A percentile compares a stretch with the other conserved stretches of the same genome.
These are phyloP conservation scores for Ocimum tenuiflorum DNA, from an alignment of 257 asterid genomes.

Conservation along the genomic window DNA sequence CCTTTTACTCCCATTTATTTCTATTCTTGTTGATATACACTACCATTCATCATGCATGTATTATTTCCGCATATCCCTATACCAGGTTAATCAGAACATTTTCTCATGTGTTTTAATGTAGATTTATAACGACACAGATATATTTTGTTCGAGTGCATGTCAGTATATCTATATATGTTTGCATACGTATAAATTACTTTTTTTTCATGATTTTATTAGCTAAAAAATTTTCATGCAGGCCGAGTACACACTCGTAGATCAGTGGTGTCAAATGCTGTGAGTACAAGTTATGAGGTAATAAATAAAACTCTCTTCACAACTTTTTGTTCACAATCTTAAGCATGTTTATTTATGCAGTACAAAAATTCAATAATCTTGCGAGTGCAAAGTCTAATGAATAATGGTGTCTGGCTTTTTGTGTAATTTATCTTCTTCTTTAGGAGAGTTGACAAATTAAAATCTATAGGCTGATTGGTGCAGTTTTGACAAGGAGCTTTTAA, in stretches of 20 bases:
- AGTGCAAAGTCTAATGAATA: neutral
- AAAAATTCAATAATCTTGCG: neutral
- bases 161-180: neutral
- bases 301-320: no score
- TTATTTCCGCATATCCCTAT: neutral
- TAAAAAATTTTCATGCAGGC: conserved; percentile 22
- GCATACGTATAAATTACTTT: no score
- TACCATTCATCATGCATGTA: neutral
- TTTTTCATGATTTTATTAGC: neutral
- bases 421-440: neutral
- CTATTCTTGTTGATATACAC: neutral
- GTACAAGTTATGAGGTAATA: conserved; percentile 23
- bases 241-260: conserved; percentile 22
- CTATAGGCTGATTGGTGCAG: no score
- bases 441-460: no score
- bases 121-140: no score
- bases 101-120: no score
- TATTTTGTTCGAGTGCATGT: no score
- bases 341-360: neutral
- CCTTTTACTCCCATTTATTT: neutral
- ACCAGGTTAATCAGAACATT: no score
- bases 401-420: neutral
- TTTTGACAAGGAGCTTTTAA: no score
- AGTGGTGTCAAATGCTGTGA: conserved; percentile 9
- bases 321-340: neutral